Conservation (phyloP, 805 yeast species). For the Lipomyces chichibuensis region DNA sequence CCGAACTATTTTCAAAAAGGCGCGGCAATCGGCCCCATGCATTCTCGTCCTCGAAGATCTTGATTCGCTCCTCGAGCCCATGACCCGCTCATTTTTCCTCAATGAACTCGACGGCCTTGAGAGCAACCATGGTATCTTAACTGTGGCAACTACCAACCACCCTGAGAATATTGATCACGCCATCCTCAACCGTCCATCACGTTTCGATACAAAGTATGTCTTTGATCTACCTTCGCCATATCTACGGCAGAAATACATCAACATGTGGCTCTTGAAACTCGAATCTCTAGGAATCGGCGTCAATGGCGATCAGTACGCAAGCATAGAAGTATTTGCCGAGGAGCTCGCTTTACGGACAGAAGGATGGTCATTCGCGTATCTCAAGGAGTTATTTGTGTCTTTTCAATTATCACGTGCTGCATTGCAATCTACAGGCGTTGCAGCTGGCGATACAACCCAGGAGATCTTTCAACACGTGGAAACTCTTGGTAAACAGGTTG, state of each 20-base stretch:
- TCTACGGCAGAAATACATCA: neutral
- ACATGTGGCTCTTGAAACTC: constrained; percentile 3
- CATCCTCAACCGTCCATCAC: constrained; percentile 6
- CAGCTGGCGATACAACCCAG: neutral
- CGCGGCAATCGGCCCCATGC: neutral
- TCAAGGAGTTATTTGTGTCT: constrained; percentile 3
- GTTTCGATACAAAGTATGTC: constrained; percentile 1
- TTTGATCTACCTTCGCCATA: neutral
- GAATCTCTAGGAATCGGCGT: neutral
- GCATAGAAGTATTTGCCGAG: neutral
- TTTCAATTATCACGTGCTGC: constrained; percentile 1
- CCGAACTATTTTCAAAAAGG: neutral
- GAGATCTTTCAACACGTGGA: constrained; percentile 3
- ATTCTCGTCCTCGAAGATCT: constrained; percentile 4
- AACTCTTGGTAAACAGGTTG: neutral
- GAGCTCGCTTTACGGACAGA: neutral
- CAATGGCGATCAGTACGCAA: constrained; percentile 2
- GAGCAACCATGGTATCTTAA: constrained; percentile 3
- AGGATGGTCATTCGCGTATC: constrained; percentile 8
- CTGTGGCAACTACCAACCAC: constrained; percentile 3
- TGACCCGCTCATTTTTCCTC: neutral
- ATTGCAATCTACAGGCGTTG: neutral
- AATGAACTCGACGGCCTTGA: constrained; percentile 5
- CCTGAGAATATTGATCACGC: constrained; percentile 3
- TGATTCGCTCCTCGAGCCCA: neutral